Conservation (phyloP, 805 yeast species). For the Myxozyma nipponensis region DNA sequence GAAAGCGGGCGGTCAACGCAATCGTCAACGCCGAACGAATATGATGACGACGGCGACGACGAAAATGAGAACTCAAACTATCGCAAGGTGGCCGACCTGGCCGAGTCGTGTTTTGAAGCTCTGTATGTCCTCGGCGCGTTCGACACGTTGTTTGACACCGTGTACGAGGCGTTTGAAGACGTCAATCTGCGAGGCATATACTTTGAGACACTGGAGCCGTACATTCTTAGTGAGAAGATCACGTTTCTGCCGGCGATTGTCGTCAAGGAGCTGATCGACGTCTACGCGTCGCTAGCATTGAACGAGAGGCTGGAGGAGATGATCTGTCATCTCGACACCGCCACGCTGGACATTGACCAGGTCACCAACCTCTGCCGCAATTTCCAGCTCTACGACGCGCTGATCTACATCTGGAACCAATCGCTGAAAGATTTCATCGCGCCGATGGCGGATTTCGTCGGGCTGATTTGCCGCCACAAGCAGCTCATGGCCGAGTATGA, state of each 20-base stretch:
- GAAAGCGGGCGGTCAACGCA: conserved; percentile 29
- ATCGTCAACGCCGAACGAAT: conserved; percentile 8
- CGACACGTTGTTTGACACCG: conserved; percentile 42
- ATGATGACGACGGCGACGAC: conserved; percentile 6
- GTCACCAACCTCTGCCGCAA: conserved; percentile 60
- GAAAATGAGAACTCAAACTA: conserved; percentile 34
- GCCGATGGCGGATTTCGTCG: conserved; percentile 62
- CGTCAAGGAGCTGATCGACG: conserved; percentile 57
- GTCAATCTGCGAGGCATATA: conserved; percentile 41
- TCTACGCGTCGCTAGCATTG: conserved; percentile 43
- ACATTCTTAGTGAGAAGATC: conserved; percentile 48
- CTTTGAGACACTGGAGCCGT: conserved; percentile 51
- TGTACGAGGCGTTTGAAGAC: conserved; percentile 45
- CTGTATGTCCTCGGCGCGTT: conserved; percentile 40
- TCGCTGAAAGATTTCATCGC: conserved; percentile 66
- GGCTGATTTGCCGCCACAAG: conserved; percentile 29
- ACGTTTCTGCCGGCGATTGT: conserved; percentile 57
- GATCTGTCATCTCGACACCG: conserved; percentile 64
- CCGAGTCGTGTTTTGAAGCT: conserved; percentile 43
- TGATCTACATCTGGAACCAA: conserved; percentile 66
- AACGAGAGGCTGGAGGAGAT: conserved; percentile 59
- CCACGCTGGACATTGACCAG: conserved; percentile 70
- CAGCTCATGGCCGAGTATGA: conserved; percentile 1
- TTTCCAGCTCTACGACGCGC: conserved; percentile 56
- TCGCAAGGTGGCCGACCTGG: conserved; percentile 34